Evolutionary conservation across 2,329 filamentous ascomycete genomes (phyloP), one percentile per base, ranked within the genome.

Genomic region (Alternaria ventricosa): DNA sequence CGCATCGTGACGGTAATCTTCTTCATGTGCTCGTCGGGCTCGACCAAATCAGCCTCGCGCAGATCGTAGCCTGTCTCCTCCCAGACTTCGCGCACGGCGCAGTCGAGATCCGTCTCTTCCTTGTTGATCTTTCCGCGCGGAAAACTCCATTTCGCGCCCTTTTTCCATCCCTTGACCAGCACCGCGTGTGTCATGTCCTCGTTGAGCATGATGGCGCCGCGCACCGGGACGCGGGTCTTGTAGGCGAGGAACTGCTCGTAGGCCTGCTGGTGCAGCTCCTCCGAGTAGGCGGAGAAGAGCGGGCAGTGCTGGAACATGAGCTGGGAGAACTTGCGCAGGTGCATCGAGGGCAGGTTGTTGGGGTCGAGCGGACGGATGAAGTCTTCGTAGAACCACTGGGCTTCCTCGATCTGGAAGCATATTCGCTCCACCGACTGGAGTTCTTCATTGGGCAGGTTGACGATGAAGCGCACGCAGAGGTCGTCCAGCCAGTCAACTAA

Each of bases 301-400:
- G 96, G 96, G 72, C 95, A 98, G 78, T 97, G 95, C 72, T 94
- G 90, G 79, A 98, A 97, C 73, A 99, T 96, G 71, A 91, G 89
- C 63, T 97, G 85, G 73, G 92, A 95, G 81, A 99, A 99, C 55
- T 87, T 89, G 70, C 92, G 90, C 33, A 99, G 87, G 49, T 90
- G 89, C 85, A 98, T 91, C 59, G 92, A 94, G 5, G 96, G 96
- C 11, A 99, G 86, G 45, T 87, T 87, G 43, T 87, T 87, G 56
- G 94, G 90, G 80, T 97, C 92, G 68, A 96, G 85, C 43, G 95
- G 94, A 51, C 96, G 92, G 79, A 99, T 93, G 79, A 99, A 99
- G 82, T 99, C 96, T 85, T 99, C 96, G 88, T 99, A 99, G 82
- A 97, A 99, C 96, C 96, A 99, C 89, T 99, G 96, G 74, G 96